phyloP scores from a whole-genome alignment of 2,329 filamentous ascomycete genomes.

The Coniochaeta sp. region DNA sequence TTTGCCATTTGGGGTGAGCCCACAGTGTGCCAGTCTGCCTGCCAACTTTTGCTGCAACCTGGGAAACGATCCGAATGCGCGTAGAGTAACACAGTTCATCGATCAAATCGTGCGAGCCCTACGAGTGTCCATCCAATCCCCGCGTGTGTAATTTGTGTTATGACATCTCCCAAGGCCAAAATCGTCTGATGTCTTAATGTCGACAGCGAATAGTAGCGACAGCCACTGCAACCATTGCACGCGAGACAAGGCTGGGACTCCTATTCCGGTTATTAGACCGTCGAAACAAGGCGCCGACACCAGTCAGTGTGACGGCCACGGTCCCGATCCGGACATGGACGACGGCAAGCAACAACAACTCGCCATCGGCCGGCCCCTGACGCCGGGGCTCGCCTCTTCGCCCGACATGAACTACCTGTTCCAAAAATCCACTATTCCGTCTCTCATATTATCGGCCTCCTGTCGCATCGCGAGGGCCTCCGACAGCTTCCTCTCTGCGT shows the following conservation, averaged over 20 bases:
- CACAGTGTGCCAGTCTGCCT: too few species aligned
- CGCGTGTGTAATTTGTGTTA: too few species aligned
- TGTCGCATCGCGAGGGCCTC: constrained; percentile 23
- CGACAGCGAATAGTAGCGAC: background rate
- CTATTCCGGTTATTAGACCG: constrained; percentile 1
- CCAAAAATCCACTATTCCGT: constrained; percentile 22
- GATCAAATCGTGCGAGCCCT: too few species aligned
- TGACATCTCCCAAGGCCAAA: background rate
- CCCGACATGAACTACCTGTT: constrained; percentile 18
- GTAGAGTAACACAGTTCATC: background rate
- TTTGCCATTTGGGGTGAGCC: too few species aligned
- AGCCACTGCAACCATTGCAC: background rate
- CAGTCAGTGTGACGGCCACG: background rate
- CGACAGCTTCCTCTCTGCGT: constrained; percentile 19
- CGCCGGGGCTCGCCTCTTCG: background rate
- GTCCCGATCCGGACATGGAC: background rate
- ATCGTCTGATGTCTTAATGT: background rate
- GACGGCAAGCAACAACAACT: background rate
- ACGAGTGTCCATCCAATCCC: background rate
- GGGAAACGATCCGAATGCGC: background rate
- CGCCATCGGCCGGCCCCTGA: background rate
- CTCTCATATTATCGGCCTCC: constrained; percentile 21
- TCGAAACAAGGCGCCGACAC: background rate
- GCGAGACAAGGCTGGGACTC: background rate
- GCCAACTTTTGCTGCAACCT: background rate